A percentile compares a stretch with the other conserved stretches of the same genome.
These are phyloP conservation scores for Kluyveromyces lactis DNA, from an alignment of 805 yeast genomes.

Conservation along the genomic window DNA sequence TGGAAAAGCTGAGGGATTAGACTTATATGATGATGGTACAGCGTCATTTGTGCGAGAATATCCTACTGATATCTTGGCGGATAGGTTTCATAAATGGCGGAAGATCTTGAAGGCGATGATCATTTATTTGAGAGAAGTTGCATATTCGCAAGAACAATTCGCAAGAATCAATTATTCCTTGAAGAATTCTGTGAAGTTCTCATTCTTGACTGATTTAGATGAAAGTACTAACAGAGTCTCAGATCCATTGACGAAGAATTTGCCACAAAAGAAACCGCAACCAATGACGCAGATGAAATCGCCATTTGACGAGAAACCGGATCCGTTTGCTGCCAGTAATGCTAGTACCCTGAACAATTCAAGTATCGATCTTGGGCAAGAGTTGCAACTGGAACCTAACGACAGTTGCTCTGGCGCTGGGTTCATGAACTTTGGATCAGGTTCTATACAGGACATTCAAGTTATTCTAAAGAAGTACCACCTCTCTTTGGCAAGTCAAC, in stretches of 20 bases:
- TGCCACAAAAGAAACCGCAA: slow-evolving; percentile 23
- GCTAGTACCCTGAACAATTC: not conserved
- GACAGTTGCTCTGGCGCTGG: slow-evolving; percentile 28
- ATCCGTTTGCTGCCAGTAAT: not conserved
- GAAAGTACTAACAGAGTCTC: slow-evolving; percentile 31
- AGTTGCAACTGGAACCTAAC: slow-evolving; percentile 9
- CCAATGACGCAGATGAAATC: slow-evolving; percentile 2
- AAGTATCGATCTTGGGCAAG: slow-evolving; percentile 3
- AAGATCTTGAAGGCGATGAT: slow-evolving; percentile 63
- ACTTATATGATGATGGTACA: slow-evolving; percentile 3
- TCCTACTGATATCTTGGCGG: slow-evolving; percentile 77
- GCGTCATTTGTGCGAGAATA: slow-evolving; percentile 27
- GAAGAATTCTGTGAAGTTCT: slow-evolving; percentile 52
- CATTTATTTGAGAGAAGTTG: slow-evolving; percentile 63
- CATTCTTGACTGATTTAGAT: slow-evolving; percentile 30
- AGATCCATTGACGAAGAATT: slow-evolving; percentile 43
- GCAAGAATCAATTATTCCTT: slow-evolving; percentile 58
- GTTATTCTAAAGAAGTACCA: slow-evolving; percentile 58
- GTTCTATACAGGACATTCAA: slow-evolving; percentile 74
- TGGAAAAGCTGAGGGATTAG: slow-evolving; percentile 1
- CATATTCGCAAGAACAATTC: slow-evolving; percentile 74
- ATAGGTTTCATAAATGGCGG: slow-evolving; percentile 76
- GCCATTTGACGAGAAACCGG: slow-evolving; percentile 2
- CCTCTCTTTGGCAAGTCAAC: slow-evolving; percentile 46
- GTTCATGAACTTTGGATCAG: slow-evolving; percentile 67